These are phyloP conservation scores for Rhizophora apiculata DNA, from an alignment of 345 rosid genomes.

Conservation along the genomic window DNA sequence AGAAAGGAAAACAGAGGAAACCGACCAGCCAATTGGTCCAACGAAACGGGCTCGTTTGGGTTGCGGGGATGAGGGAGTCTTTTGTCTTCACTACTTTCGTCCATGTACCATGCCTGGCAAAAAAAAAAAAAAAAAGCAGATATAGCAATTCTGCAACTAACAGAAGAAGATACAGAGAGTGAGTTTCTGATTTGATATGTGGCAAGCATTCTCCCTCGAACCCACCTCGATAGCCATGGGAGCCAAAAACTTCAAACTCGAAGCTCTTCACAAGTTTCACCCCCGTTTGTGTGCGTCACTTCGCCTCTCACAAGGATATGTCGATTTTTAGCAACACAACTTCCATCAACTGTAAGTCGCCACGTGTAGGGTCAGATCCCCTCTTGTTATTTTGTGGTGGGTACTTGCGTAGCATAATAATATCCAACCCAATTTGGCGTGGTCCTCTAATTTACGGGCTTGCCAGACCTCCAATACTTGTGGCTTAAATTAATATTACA, in stretches of 20 bases:
- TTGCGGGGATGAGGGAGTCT: conserved; percentile 49
- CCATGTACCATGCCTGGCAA: conserved; percentile 67
- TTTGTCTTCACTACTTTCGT: conserved; percentile 48
- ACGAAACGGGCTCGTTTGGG: conserved; percentile 42
- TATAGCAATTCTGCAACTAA: not conserved
- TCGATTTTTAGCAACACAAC: not conserved
- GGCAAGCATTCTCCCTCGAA: not conserved
- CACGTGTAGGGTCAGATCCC: conserved; percentile 28
- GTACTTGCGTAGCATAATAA: not conserved
- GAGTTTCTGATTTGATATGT: not conserved
- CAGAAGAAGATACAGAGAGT: not conserved
- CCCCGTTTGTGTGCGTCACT: no score
- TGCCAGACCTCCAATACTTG: no score
- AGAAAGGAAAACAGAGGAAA: not conserved
- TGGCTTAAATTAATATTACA: no score
- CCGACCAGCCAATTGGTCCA: conserved; percentile 50
- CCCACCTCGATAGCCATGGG: conserved; percentile 57
- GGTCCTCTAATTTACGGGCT: not conserved
- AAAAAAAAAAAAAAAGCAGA: not conserved
- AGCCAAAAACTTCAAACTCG: not conserved
- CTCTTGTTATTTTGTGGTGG: conserved; percentile 30
- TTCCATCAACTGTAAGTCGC: not conserved
- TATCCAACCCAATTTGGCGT: conserved; percentile 11
- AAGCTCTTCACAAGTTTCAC: not conserved
- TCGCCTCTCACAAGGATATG: not conserved